Conservation (phyloP, 2,329 filamentous ascomycete species). For the Aspergillus fumigatus region DNA sequence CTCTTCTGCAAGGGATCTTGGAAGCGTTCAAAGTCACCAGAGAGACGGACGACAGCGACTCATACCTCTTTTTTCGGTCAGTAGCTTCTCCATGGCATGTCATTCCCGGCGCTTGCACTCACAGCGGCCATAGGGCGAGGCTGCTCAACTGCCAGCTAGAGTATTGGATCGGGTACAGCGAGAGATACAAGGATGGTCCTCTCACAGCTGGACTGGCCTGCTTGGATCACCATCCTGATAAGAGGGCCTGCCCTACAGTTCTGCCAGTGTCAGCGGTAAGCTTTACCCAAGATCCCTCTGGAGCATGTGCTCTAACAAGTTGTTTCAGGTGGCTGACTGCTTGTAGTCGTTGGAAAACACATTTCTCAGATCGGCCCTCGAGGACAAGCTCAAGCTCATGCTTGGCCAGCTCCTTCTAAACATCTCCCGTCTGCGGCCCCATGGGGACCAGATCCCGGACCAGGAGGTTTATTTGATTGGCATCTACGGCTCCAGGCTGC, state of each 20-base stretch:
- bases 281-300: too few species aligned
- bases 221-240: conserved; percentile 13
- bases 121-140: conserved; percentile 9
- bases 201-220: conserved; percentile 15
- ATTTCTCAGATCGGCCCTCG: conserved; percentile 12
- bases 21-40: conserved; percentile 12
- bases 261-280: conserved; percentile 21
- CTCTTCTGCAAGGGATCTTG: conserved; percentile 21
- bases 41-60: conserved; percentile 2
- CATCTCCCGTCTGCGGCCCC: conserved; percentile 11
- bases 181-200: conserved; percentile 20
- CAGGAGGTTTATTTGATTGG: conserved; percentile 28
- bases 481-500: conserved; percentile 24
- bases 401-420: conserved; percentile 21
- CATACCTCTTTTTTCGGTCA: conserved; percentile 17
- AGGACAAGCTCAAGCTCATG: conserved; percentile 24
- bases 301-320: not conserved
- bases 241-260: conserved; percentile 2
- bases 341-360: not conserved
- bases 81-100: not conserved
- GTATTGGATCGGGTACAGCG: conserved; percentile 23
- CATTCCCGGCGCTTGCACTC: not conserved
- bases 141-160: conserved; percentile 13
- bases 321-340: not conserved
- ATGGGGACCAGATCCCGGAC: conserved; percentile 23